Base-by-base conservation (phyloP, 2,329 filamentous ascomycete genomes). In the Aspergillus fructus region DNA sequence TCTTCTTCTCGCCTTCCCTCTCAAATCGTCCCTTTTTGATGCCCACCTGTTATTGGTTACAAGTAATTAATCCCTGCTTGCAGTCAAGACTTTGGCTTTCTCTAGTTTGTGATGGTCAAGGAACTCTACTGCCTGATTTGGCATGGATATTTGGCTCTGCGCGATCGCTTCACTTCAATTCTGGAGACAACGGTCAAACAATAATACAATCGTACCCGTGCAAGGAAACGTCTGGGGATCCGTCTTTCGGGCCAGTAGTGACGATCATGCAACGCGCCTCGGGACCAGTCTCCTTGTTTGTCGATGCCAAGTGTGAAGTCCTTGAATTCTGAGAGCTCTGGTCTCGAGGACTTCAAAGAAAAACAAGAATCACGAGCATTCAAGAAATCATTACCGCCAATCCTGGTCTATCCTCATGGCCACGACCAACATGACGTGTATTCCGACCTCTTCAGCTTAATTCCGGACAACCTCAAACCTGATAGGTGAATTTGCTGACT, bases 381-480 rank as follows among this genome's bases (percentile, higher is more conserved):
- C 1, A 37, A 37, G 27, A 30, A 27, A 30, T 30, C 9, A 30
- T 30, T 30, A 30, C 27, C 27, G 27, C 27, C 27, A 51, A 27
- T 27, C 49, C 39, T 40, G 33, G 49, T 42, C 49, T 41, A 30
- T 43, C 27, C 24, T 24, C 13, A 49, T 17, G 17, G 17, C 27
- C 40, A 45, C 24, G 9, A 33, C 49, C 23, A 42, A 15, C 39
- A 42, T 51, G 49, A 51, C 49, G 49, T 50, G 48, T 52, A 43
- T 41, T 34, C 27, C 39, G 24, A n/a, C 49, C 40, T 52, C 40
- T 43, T 34, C 39, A 52, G 49, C 49, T 50, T 19, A 15, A 50
- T 23, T 4, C 34, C 12, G 37, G 4, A 41, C 21, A 24, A 3
- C 5, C 13, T 52, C 4, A 23, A n/a, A 37, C 46, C 17, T 39